Evolutionary conservation across 495 filamentous ascomycete genomes (phyloP).

Genomic region (Penicillium pulvis): DNA sequence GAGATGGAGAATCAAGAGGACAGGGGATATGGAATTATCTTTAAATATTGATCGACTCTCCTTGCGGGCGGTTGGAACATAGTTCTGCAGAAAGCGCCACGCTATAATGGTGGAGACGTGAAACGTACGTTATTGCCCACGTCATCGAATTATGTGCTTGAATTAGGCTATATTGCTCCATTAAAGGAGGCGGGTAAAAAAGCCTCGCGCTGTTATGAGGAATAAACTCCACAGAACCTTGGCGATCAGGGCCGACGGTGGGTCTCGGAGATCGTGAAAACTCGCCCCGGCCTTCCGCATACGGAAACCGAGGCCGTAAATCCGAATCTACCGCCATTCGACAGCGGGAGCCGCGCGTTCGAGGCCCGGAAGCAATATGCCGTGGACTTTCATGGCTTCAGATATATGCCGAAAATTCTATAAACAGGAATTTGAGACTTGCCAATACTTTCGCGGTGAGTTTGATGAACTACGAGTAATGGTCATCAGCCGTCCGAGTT

Average conservation of each 20-base stretch:
- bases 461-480: no score
- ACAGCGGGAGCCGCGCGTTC: neutral
- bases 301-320: neutral
- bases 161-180: neutral
- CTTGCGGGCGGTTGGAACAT: neutral
- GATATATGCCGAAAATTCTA: neutral
- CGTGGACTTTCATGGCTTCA: neutral
- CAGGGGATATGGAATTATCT: neutral
- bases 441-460: no score
- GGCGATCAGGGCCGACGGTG: neutral
- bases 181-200: neutral
- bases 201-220: neutral
- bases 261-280: neutral
- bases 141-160: neutral
- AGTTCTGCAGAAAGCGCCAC: neutral
- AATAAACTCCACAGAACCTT: neutral
- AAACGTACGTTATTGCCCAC: neutral
- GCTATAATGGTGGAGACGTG: neutral
- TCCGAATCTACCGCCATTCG: neutral
- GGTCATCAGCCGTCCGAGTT: no score
- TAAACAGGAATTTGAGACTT: neutral
- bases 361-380: neutral
- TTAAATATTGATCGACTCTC: neutral
- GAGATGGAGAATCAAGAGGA: neutral
- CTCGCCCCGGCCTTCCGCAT: neutral